These are phyloP conservation scores for Penicillium sp. DNA, from an alignment of 2,329 filamentous ascomycete genomes.

Conservation along the genomic window DNA sequence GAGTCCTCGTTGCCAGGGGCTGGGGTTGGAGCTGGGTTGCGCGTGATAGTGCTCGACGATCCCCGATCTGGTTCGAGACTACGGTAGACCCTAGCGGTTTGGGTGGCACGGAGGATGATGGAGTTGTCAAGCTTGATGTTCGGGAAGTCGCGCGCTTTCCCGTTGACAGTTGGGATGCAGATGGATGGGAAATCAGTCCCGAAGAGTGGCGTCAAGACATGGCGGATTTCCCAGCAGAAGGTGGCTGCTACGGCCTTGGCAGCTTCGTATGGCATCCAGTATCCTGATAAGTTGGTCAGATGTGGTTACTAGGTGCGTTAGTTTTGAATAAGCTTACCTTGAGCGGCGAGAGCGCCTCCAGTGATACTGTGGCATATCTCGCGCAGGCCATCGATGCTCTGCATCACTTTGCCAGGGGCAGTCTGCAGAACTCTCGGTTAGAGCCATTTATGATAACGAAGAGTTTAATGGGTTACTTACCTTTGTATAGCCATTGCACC, in stretches of 20 bases:
- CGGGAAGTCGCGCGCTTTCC: constrained; percentile 54
- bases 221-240: constrained; percentile 82
- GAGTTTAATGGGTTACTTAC: constrained; percentile 44
- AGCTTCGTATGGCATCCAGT: constrained; percentile 92
- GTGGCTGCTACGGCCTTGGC: constrained; percentile 84
- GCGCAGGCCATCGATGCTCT: constrained; percentile 74
- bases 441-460: neutral
- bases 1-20: neutral
- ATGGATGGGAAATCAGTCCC: constrained; percentile 73
- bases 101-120: constrained; percentile 55
- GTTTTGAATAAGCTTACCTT: constrained; percentile 59
- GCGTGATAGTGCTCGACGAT: constrained; percentile 13
- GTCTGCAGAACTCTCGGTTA: constrained; percentile 58
- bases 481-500: constrained; percentile 84
- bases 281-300: constrained; percentile 59
- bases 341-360: constrained; percentile 82
- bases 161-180: constrained; percentile 62
- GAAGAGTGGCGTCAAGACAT: constrained; percentile 86
- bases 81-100: constrained; percentile 33
- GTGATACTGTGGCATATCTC: constrained; percentile 95
- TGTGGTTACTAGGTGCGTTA: constrained; percentile 4
- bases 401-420: constrained; percentile 78
- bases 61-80: constrained; percentile 27
- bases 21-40: neutral
- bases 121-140: constrained; percentile 62